Percentiles rank a stretch among this genome's conserved stretches.
Conservation (phyloP, 2,329 filamentous ascomycete species). For the Acephala macrosclerotiorum region DNA sequence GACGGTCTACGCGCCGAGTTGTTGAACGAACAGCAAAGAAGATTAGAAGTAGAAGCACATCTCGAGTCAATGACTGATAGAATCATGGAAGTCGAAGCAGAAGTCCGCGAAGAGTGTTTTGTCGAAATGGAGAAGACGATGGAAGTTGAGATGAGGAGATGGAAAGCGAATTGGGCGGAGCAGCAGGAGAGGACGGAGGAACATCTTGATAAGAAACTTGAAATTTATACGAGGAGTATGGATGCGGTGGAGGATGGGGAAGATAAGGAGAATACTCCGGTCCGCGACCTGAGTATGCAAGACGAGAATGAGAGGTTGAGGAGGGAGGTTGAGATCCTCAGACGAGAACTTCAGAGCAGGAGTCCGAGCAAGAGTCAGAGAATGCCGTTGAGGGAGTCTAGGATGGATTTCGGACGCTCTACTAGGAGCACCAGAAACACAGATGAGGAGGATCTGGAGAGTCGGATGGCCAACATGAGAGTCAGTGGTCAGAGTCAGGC, state of each 20-base stretch:
- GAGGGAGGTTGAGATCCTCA: conserved; percentile 68
- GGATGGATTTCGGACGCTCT: neutral
- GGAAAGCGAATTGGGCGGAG: conserved; percentile 79
- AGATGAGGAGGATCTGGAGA: conserved; percentile 3
- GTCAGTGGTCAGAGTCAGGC: neutral
- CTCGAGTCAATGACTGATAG: conserved; percentile 72
- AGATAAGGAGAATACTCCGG: conserved; percentile 63
- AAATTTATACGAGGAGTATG: conserved; percentile 67
- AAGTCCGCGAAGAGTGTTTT: conserved; percentile 88
- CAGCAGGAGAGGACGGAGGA: conserved; percentile 84
- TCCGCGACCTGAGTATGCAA: conserved; percentile 60
- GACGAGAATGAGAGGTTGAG: conserved; percentile 75
- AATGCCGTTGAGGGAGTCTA: conserved; percentile 23
- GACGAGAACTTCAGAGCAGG: conserved; percentile 66
- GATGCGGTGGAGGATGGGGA: conserved; percentile 51
- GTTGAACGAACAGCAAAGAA: conserved; percentile 72
- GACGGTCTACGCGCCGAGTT: conserved; percentile 76
- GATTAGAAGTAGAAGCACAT: conserved; percentile 76
- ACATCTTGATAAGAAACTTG: conserved; percentile 88
- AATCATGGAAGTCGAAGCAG: conserved; percentile 75
- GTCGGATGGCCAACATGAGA: conserved; percentile 29
- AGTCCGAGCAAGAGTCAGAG: conserved; percentile 47
- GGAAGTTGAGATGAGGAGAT: conserved; percentile 77
- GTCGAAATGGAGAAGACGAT: conserved; percentile 84
- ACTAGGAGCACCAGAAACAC: neutral